Conservation (phyloP, 345 rosid genomes). For the Gossypium thurberi region DNA sequence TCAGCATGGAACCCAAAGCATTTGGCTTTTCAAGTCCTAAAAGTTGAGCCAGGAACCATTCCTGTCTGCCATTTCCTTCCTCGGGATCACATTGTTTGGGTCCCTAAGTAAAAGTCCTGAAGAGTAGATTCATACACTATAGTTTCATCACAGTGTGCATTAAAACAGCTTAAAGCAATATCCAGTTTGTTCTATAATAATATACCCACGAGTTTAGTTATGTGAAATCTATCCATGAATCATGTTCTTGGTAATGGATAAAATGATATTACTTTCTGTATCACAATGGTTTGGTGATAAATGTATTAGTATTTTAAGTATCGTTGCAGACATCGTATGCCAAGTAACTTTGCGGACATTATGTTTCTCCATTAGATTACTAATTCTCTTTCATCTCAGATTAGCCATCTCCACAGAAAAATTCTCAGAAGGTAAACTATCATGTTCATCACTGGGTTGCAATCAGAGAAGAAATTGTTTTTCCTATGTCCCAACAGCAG, state of each 20-base stretch:
- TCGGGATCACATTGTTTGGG: slow-evolving; percentile 65
- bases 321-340: no score
- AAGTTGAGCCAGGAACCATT: slow-evolving; percentile 63
- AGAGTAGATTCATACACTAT: not conserved
- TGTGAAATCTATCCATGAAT: not conserved
- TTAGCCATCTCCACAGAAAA: no score
- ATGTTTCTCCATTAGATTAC: no score
- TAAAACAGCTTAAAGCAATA: not conserved
- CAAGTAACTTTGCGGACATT: no score
- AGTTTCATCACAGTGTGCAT: slow-evolving; percentile 12
- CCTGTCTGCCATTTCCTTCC: slow-evolving; percentile 85
- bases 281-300: not conserved
- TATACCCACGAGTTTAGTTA: slow-evolving; percentile 6
- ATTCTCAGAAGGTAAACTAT: no score
- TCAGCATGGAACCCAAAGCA: slow-evolving; percentile 83
- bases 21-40: slow-evolving; percentile 68
- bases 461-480: no score
- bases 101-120: slow-evolving; percentile 28
- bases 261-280: slow-evolving; percentile 2
- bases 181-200: slow-evolving; percentile 15
- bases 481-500: no score
- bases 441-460: no score
- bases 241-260: slow-evolving; percentile 3
- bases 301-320: not conserved
- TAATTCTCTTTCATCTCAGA: no score